phyloP scores from a whole-genome alignment of 768 basidiomycete genomes.

The Imleria badia region DNA sequence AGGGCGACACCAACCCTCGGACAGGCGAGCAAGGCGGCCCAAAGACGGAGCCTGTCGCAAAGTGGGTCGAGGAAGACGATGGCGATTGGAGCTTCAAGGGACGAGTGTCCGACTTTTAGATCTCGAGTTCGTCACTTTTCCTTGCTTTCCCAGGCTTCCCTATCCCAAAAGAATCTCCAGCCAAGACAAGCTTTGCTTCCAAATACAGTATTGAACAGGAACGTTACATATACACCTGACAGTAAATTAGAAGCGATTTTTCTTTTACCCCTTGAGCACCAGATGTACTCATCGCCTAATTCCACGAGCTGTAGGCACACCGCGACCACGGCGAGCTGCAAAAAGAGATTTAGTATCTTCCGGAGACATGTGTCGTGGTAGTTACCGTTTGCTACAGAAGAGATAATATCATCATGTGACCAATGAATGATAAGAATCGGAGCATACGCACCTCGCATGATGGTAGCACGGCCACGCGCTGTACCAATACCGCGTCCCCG shows the following conservation, averaged over 20 bases:
- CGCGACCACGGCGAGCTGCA: slow-evolving; percentile 84
- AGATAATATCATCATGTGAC: slow-evolving; percentile 13
- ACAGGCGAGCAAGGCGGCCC: slow-evolving; percentile 90
- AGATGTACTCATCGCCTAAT: slow-evolving; percentile 65
- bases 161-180: too few species aligned
- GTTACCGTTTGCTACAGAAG: slow-evolving; percentile 72
- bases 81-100: slow-evolving; percentile 94
- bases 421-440: slow-evolving; percentile 4
- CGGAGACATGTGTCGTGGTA: background rate
- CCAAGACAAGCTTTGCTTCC: too few species aligned
- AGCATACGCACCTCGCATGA: slow-evolving; percentile 82
- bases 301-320: slow-evolving; percentile 71
- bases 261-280: slow-evolving; percentile 1
- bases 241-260: slow-evolving; percentile 11
- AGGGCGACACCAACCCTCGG: slow-evolving; percentile 74
- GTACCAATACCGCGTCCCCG: slow-evolving; percentile 98
- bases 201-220: slow-evolving; percentile 6
- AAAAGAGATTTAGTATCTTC: slow-evolving; percentile 17
- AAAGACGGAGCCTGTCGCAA: slow-evolving; percentile 76
- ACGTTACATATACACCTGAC: slow-evolving; percentile 15
- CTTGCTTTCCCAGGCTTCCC: background rate
- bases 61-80: slow-evolving; percentile 49
- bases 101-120: slow-evolving; percentile 80
- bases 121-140: background rate
- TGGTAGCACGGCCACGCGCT: slow-evolving; percentile 96